Evolutionary conservation across 2,329 filamentous ascomycete genomes (phyloP), one percentile per base, ranked within the genome.

Genomic region (Colletotrichum sublineola): DNA sequence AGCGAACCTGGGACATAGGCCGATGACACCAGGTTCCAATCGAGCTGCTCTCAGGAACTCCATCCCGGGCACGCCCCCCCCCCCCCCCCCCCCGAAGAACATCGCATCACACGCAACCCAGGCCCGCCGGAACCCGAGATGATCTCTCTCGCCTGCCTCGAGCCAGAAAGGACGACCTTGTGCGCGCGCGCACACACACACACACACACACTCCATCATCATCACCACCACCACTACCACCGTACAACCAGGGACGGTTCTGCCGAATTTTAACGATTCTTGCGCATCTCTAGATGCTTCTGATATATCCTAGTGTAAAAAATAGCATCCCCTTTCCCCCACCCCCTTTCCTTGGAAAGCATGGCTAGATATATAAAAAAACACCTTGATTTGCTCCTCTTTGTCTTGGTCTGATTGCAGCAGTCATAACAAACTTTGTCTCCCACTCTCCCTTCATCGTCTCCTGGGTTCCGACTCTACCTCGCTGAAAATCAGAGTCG

Each of bases 401-500:
- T 50, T 62, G 31, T 29, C 52, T 38, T 38, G 46, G 60, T 52
- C 31, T 63, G 60, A 14, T 61, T n/a, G 57, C 38, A 63, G 44
- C 48, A 63, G 48, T 42, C 55, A 24, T 55, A 31, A 53, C 61
- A 63, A 33, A 63, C 61, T 63, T 42, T n/a, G 11, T 38, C 11
- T 38, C 60, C 48, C 14, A 3, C 31, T 24, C 24, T 29, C 36
- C 15, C 61, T 52, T 31, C 18, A 24, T 15, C 24, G 33, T 42
- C 36, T 40, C 36, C 48, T 38, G 1, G 31, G 9, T 20, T 12
- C 20, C 33, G 48, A 63, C 61, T 63, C 36, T 63, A 53, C 61
- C 48, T 63, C 61, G 33, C 48, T 55, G 53, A 24, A 63, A 63
- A 53, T 44, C 24, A 42, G 48, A 55, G 48, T 63, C 48, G 53